Percentiles rank a stretch among this genome's conserved stretches.
These are phyloP conservation scores for Solanum lycopersicoides DNA, from an alignment of 257 asterid species.

Conservation along the genomic window DNA sequence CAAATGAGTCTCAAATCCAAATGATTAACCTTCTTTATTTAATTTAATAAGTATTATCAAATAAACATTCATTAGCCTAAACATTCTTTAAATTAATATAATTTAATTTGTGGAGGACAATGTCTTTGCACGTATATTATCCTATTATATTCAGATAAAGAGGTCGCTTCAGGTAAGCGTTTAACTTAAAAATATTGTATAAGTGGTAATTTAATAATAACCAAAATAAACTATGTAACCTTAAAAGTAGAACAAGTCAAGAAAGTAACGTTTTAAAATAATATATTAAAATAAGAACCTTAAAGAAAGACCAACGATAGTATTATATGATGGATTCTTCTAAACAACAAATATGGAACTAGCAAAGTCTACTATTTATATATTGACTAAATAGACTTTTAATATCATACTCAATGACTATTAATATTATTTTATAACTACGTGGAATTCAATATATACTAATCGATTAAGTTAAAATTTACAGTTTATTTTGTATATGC, in stretches of 20 bases:
- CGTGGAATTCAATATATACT: no score
- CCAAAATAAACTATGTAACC: not conserved
- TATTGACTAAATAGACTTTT: not conserved
- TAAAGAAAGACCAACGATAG: not conserved
- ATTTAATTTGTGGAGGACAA: no score
- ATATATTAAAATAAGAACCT: not conserved
- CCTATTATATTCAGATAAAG: no score
- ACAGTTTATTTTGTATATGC: no score
- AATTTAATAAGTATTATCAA: not conserved
- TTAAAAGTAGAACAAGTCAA: not conserved
- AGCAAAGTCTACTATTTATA: not conserved
- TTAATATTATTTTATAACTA: no score
- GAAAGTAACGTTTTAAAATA: not conserved
- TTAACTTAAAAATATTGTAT: not conserved
- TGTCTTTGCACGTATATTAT: no score
- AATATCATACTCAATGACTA: not conserved
- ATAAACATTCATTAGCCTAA: not conserved
- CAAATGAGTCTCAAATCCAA: not conserved
- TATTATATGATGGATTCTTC: not conserved
- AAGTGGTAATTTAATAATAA: not conserved
- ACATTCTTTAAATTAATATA: no score
- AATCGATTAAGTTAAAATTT: no score
- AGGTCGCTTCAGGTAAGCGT: accelerated
- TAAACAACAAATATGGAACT: not conserved
- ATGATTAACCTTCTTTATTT: not conserved